phyloP scores from a whole-genome alignment of 345 rosid species.

The Raphanus raphanistrum region DNA sequence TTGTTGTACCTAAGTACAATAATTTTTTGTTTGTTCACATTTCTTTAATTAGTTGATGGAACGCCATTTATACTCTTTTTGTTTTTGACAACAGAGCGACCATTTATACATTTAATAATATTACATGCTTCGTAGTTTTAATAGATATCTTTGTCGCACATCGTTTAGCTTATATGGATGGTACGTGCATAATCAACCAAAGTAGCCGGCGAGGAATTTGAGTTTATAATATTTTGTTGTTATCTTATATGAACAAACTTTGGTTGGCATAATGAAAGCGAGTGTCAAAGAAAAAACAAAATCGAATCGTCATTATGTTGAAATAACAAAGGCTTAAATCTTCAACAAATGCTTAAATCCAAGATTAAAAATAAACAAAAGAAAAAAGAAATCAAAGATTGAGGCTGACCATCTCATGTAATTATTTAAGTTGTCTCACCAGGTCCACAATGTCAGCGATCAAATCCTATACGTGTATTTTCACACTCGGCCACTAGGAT shows the following conservation, averaged over 20 bases:
- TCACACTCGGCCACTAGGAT: neutral
- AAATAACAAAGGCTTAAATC: neutral
- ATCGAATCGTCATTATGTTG: constrained; percentile 28
- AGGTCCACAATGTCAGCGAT: constrained; percentile 35
- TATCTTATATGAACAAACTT: neutral
- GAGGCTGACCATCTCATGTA: constrained; percentile 23
- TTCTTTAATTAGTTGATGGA: neutral
- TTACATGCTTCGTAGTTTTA: neutral
- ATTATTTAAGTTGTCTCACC: constrained; percentile 13
- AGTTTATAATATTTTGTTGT: constrained; percentile 4
- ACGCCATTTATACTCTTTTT: neutral
- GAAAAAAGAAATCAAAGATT: constrained; percentile 1
- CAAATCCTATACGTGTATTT: constrained; percentile 1
- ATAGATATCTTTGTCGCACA: constrained; percentile 15
- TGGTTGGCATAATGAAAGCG: constrained; percentile 20
- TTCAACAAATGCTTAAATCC: neutral
- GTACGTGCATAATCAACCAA: neutral
- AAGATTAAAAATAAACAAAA: neutral
- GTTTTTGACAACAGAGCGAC: neutral
- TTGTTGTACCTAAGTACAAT: neutral
- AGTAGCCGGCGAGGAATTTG: constrained; percentile 18
- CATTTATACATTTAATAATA: neutral
- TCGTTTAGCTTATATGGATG: neutral
- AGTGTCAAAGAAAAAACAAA: constrained; percentile 9
- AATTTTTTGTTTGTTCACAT: neutral